Evolutionary conservation across 805 yeast genomes (phyloP), one percentile per base, ranked within the genome.

Genomic region (Hemisphaericaspora nanyangensis): DNA sequence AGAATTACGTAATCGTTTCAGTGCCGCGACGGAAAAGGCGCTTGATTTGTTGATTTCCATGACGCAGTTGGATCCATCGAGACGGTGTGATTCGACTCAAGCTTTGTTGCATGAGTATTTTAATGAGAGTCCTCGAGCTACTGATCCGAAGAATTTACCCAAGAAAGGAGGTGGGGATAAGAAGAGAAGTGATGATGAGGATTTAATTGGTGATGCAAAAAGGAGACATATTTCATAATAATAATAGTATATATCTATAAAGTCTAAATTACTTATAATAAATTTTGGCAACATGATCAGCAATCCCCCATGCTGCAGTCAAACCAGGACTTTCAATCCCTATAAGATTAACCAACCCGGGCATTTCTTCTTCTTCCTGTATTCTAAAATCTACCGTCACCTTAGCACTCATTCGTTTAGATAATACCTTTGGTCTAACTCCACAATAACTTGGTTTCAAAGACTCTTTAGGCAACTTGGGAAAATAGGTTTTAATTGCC

Each of bases 291-390:
- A 89, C 95, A 50, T 84, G 72, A 51, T 82, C 84, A 0, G 80
- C 96, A 42, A 89, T 87, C 0, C 91, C 95, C 79, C 86, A 66
- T 3, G 89, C 68, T 0, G 93, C 63, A 2, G 97, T 89, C 42
- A 89, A 66, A 0, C 96, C 96, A 0, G 97, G 97, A 51, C 93
- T 83, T 56, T 89, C 97, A 11, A 89, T 88, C 1, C 91, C 95
- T 31, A 88, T 52, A 38, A 86, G 64, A 48, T 86, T 89, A 20
- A 88, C 74, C 51, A 87, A 89, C 1, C 95, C 95, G 2, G 81
- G 82, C 50, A 72, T 79, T 0, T 81, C 89, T 1, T 70, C 74
- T 47, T 85, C 93, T 51, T 83, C 77, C 38, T 77, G 60, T 24
- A 89, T 84, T 17, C 79, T 62, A 55, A 88, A 89, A 54, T 90